These are phyloP conservation scores for Erythrophleum ivorense DNA, from an alignment of 331 rosid genomes.

Conservation along the genomic window DNA sequence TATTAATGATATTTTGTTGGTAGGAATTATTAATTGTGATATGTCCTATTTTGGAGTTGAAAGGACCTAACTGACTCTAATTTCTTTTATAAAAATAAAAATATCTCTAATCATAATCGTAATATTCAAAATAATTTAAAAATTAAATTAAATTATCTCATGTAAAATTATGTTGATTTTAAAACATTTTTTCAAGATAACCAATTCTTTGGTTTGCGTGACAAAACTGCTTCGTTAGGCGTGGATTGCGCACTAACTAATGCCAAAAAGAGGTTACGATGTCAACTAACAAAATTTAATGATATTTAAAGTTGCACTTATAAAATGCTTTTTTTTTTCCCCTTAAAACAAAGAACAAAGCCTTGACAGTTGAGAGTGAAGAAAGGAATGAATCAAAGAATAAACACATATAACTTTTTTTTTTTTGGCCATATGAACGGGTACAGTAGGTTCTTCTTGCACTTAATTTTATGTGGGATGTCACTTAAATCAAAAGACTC, in stretches of 20 bases:
- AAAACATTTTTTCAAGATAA: not conserved
- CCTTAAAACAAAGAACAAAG: too few species aligned
- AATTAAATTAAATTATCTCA: too few species aligned
- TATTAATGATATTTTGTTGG: not conserved
- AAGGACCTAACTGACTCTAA: not conserved
- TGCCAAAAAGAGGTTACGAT: not conserved
- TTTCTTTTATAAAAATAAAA: not conserved
- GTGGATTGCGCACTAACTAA: constrained; percentile 1
- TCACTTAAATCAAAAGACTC: too few species aligned
- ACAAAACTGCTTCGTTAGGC: not conserved
- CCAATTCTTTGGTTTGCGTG: not conserved
- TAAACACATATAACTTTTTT: too few species aligned
- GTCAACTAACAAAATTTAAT: not conserved
- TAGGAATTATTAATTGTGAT: not conserved
- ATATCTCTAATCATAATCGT: not conserved
- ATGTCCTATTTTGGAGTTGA: not conserved
- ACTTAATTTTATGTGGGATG: too few species aligned
- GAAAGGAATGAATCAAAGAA: too few species aligned
- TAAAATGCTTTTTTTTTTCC: too few species aligned
- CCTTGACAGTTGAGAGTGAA: too few species aligned
- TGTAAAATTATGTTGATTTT: too few species aligned
- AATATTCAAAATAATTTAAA: not conserved
- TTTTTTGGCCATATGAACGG: too few species aligned
- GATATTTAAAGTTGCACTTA: not conserved
- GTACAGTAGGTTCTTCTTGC: too few species aligned